A percentile compares a stretch with the other conserved stretches of the same genome.
phyloP scores from a whole-genome alignment of 108 stramenopile species.

The Skeletonema menzelii region DNA sequence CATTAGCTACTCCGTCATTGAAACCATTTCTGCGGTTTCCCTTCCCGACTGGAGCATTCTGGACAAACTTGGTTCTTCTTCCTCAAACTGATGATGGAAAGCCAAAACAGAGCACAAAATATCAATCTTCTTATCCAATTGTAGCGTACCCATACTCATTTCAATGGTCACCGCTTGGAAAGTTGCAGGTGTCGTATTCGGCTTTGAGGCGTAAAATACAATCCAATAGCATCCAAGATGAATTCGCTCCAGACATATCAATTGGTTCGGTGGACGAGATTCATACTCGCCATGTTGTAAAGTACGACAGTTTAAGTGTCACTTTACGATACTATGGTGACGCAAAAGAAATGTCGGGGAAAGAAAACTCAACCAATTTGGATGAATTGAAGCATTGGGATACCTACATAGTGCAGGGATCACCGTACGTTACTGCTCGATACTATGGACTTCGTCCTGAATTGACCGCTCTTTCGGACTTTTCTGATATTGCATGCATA shows the following conservation, averaged over 20 bases:
- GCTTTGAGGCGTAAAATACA: constrained; percentile 51
- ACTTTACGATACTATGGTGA: constrained; percentile 58
- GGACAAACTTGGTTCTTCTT: constrained; percentile 81
- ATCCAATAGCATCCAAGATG: constrained; percentile 57
- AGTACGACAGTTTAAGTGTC: constrained; percentile 81
- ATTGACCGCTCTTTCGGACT: constrained; percentile 65
- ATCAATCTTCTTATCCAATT: constrained; percentile 75
- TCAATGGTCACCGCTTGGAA: constrained; percentile 69
- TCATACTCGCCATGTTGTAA: constrained; percentile 51
- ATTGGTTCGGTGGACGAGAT: constrained; percentile 53
- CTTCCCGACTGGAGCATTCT: constrained; percentile 90
- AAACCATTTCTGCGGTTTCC: constrained; percentile 61
- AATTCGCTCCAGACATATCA: constrained; percentile 71
- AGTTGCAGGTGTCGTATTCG: constrained; percentile 73
- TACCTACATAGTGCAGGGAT: constrained; percentile 79
- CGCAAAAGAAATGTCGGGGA: neutral
- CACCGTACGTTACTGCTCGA: constrained; percentile 71
- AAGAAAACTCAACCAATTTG: neutral
- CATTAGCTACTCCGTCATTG: constrained; percentile 5
- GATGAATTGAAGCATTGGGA: constrained; percentile 53
- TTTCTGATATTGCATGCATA: constrained; percentile 66
- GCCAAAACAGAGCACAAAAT: constrained; percentile 12
- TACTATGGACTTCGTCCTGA: constrained; percentile 59
- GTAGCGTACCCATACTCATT: constrained; percentile 83
- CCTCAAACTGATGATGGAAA: constrained; percentile 12